Conservation (phyloP, 2,329 filamentous ascomycete genomes). For the Lachnellula arida region DNA sequence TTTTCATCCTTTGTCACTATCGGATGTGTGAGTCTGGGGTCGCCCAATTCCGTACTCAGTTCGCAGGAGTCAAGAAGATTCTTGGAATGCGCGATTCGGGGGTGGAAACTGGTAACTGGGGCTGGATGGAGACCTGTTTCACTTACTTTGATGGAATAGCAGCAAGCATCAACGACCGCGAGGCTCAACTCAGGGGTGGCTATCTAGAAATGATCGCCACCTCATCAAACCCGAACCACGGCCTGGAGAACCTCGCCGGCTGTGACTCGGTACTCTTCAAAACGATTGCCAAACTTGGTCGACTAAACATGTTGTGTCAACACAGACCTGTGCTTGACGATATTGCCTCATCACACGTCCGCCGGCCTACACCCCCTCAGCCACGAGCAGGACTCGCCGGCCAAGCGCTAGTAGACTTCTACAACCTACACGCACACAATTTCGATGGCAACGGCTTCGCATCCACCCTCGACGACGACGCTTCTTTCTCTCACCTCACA, state of each 20-base stretch:
- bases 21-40: constrained; percentile 91
- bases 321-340: constrained; percentile 51
- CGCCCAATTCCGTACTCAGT: constrained; percentile 88
- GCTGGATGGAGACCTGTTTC: constrained; percentile 90
- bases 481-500: constrained; percentile 35
- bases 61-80: constrained; percentile 88
- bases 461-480: constrained; percentile 50
- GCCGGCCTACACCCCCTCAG: constrained; percentile 26
- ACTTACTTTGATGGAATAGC: constrained; percentile 94
- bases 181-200: constrained; percentile 68
- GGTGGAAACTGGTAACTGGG: constrained; percentile 60
- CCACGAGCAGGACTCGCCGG: constrained; percentile 37
- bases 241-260: constrained; percentile 75
- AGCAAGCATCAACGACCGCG: constrained; percentile 85
- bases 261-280: constrained; percentile 86
- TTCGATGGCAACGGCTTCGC: constrained; percentile 66
- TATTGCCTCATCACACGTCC: constrained; percentile 27
- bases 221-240: constrained; percentile 54
- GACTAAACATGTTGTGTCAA: constrained; percentile 80
- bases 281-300: constrained; percentile 75
- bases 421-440: constrained; percentile 49
- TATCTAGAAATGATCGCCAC: constrained; percentile 59
- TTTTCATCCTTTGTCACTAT: constrained; percentile 85
- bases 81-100: constrained; percentile 67
- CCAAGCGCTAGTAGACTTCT: constrained; percentile 43